Base-by-base conservation (phyloP, 2,329 filamentous ascomycete species). In the Colletotrichum horii region DNA sequence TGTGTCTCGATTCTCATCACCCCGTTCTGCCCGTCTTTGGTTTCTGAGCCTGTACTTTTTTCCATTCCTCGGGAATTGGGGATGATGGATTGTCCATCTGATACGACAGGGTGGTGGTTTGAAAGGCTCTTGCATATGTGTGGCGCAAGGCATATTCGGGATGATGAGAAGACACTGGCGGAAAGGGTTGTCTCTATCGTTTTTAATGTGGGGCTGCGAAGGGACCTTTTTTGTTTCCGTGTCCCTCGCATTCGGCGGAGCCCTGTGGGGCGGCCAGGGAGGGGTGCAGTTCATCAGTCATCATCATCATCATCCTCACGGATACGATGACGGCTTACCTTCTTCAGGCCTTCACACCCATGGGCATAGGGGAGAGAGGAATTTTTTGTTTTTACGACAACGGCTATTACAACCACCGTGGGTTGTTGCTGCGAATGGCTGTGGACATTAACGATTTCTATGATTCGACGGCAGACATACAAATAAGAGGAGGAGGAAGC, bases 131-230 rank as follows among this genome's bases (percentile, higher is more conserved):
- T 75, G 72, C 72, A 75, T 55, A 34, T 61, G 43, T 75, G 73
- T 75, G 73, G 73, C 73, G 73, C 73, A 75, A 75, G 73, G 69
- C 73, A 72, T 72, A 72, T 72, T 72, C 56, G 38, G 28, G 52
- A 74, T 52, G 34, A 36, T 52, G 67, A 66, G 67, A 66, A 52
- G 48, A 61, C 43, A 14, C 43, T 60, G 56, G 24, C 28, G 24
- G 61, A 72, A 55, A 69, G 36, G 48, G 38, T 71, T 74, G 52
- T 71, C 62, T 55, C 61, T 73, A 48, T 61, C 26, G 55, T 32
- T 61, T 26, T 60, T 60, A 22, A 32, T 70, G 6, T 70, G 55
- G 67, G 36, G 67, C 56, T 24, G 36, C 28, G 19, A 8, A 60
- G 52, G 65, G n/a, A 56, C 30, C 24, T 67, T 56, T 67, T 66